phyloP scores from a whole-genome alignment of 208 protist genomes.

The Wallacemonas sp. region DNA sequence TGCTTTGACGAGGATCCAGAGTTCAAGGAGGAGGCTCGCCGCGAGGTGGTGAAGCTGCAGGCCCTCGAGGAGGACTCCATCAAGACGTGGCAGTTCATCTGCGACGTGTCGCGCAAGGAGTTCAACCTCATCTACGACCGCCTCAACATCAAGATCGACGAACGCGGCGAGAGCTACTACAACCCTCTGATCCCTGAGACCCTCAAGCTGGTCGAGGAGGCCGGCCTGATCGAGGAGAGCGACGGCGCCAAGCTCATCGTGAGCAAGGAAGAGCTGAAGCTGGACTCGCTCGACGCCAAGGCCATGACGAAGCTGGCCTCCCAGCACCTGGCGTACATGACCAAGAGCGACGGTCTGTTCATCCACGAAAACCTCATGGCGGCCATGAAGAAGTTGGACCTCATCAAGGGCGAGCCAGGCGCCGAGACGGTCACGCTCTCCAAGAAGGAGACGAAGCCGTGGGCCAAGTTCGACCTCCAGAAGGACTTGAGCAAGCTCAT shows the following conservation, averaged over 20 bases:
- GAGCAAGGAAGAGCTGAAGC: slow-evolving; percentile 60
- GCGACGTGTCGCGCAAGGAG: slow-evolving; percentile 92
- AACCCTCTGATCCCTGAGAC: slow-evolving; percentile 91
- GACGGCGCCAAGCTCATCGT: slow-evolving; percentile 91
- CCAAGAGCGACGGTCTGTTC: slow-evolving; percentile 41
- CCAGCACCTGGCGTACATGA: slow-evolving; percentile 64
- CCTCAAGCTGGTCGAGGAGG: slow-evolving; percentile 76
- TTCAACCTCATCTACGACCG: slow-evolving; percentile 94
- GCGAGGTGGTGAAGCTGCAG: slow-evolving; percentile 93
- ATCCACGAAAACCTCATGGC: slow-evolving; percentile 81
- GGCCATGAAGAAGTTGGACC: slow-evolving; percentile 74
- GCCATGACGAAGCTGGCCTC: slow-evolving; percentile 85
- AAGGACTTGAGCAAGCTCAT: slow-evolving; percentile 88
- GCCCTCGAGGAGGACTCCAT: slow-evolving; percentile 77
- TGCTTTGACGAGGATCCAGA: slow-evolving; percentile 93
- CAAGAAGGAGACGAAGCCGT: slow-evolving; percentile 90
- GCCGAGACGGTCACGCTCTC: slow-evolving; percentile 76
- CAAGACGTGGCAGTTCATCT: slow-evolving; percentile 91
- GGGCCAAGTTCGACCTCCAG: slow-evolving; percentile 80
- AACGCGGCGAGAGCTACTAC: slow-evolving; percentile 97
- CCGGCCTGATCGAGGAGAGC: slow-evolving; percentile 73
- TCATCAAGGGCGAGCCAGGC: slow-evolving; percentile 73
- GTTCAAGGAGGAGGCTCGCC: slow-evolving; percentile 92
- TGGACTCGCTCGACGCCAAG: slow-evolving; percentile 66
- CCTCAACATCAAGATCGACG: slow-evolving; percentile 85